Conservation (phyloP, 345 rosid species). For the Ailanthus altissimus region DNA sequence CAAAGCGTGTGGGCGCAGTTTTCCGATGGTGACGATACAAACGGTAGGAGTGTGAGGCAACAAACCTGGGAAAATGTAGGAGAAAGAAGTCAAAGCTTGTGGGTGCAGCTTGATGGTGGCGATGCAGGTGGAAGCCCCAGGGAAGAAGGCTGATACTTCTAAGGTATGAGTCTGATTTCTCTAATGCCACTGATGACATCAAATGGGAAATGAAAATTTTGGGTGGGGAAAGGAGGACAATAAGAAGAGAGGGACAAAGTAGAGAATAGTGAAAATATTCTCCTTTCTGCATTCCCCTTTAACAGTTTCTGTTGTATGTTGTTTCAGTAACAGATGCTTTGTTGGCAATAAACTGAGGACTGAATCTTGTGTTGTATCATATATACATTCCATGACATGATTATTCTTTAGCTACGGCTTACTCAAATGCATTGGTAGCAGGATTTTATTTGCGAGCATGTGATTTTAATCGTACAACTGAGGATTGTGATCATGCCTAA, state of each 20-base stretch:
- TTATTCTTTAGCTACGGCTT: not conserved
- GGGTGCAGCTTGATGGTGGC: constrained; percentile 63
- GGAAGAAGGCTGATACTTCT: constrained; percentile 36
- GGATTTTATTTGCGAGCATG: too few relatives aligned
- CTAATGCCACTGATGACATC: not conserved
- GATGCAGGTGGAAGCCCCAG: constrained; percentile 45
- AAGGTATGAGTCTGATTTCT: not conserved
- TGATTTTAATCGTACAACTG: too few relatives aligned
- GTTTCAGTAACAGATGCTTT: constrained; percentile 12
- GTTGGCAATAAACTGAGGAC: constrained; percentile 15
- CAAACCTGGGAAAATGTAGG: constrained; percentile 64
- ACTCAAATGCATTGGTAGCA: not conserved
- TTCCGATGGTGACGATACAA: constrained; percentile 69
- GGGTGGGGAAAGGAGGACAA: not conserved
- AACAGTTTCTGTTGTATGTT: constrained; percentile 18
- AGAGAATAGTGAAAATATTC: constrained; percentile 7
- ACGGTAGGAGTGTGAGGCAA: constrained; percentile 56
- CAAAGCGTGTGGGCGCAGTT: constrained; percentile 69
- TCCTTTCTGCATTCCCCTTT: not conserved
- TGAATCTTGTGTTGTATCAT: constrained; percentile 7
- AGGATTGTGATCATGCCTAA: not conserved
- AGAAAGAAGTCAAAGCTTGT: constrained; percentile 60
- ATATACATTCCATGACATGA: not conserved
- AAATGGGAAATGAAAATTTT: not conserved
- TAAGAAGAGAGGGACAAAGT: not conserved